Evolutionary conservation across 139 green algal species (phyloP).

Genomic region (Zygnema cylindricum): DNA sequence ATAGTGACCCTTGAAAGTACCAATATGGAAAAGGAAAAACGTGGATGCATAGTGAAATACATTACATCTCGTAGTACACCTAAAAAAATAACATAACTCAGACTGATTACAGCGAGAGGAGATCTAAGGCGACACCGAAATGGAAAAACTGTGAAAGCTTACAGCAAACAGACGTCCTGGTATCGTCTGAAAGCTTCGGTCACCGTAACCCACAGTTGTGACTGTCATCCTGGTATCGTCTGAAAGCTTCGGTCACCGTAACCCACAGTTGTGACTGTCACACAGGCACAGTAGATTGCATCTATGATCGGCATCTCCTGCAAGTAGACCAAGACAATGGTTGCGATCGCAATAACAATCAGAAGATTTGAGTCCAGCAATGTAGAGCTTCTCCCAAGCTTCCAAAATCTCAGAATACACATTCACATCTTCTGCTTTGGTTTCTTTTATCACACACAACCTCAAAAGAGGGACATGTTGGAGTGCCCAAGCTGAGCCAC

Average conservation of each 20-base stretch:
- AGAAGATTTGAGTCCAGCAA: neutral
- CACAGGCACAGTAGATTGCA: conserved; percentile 42
- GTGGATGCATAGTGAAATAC: no score
- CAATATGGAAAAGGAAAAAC: no score
- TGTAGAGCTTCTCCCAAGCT: neutral
- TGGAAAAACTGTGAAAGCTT: neutral
- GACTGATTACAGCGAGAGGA: neutral
- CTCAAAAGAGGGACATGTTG: no score
- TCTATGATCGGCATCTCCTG: conserved; percentile 18
- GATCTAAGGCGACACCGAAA: neutral
- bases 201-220: conserved; percentile 40
- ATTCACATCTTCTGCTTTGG: no score
- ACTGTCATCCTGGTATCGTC: conserved; percentile 26
- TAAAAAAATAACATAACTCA: no score
- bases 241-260: conserved; percentile 22
- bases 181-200: conserved; percentile 10
- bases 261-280: conserved; percentile 43
- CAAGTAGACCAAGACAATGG: conserved; percentile 4
- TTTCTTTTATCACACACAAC: no score
- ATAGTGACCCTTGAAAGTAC: no score
- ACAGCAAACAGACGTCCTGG: neutral
- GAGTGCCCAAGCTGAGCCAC: no score
- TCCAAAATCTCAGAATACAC: no score
- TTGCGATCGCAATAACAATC: neutral
- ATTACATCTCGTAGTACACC: no score